Base-by-base conservation (phyloP, 2,329 filamentous ascomycete genomes). In the Aspergillus sp. region DNA sequence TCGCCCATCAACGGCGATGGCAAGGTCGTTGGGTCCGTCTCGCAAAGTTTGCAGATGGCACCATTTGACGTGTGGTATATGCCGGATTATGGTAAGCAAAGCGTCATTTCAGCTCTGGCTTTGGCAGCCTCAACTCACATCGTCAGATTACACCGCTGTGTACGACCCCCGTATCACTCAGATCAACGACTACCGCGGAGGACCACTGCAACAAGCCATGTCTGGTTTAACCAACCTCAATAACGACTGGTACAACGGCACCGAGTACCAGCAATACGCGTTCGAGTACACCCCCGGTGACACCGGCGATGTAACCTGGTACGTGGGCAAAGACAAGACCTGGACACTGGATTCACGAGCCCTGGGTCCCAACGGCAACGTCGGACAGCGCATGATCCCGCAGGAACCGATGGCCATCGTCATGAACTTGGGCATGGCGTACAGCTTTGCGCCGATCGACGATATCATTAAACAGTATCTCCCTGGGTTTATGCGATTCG, bases 51-150 rank as follows among this genome's bases (percentile, higher is more conserved):
- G 58, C 82, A 86, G 57, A 73, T 81, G 48, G 83, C 83, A 1
- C 83, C 83, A 2, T 86, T 86, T 54, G 83, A 87, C 58, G 72
- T 82, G 41, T 84, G 78, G 73, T 86, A 84, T 58, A 78, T 80
- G 65, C 81, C 82, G 6, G 74, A 84, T 57, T 77, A 77, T 52
- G 68, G 72, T 74, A 55, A 45, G 63, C 53, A 19, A 19, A 19
- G 19, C 19, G 2, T 19, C 19, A 19, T 19, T 19, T 19, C 19
- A 19, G 19, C 19, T 19, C 19, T 19, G 19, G 19, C 19, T 19
- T 19, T 19, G 19, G 19, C 19, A 19, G 2, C 19, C 19, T 19
- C 19, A 19, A 19, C 19, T 19, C 19, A 19, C 19, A 19, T 19
- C 19, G 19, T 19, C n/a, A 52, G 77, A 85, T 12, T 85, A 78